Evolutionary conservation across 768 basidiomycete genomes (phyloP).

Genomic region (Rossbeevera mucosa): DNA sequence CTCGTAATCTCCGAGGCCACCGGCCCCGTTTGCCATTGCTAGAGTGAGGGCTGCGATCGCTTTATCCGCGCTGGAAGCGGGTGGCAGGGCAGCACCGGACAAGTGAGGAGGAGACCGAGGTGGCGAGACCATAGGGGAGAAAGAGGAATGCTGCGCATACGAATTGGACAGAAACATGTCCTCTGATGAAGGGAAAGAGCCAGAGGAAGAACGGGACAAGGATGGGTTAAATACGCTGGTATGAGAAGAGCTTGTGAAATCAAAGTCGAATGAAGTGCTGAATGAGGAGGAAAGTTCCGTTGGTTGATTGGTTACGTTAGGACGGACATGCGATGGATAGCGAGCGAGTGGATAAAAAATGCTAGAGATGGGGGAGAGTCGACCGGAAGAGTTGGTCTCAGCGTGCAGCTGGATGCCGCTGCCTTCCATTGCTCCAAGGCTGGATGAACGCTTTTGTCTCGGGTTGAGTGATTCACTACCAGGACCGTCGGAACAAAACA

Average conservation of each 20-base stretch:
- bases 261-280: conserved; percentile 29
- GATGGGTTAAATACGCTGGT: conserved; percentile 24
- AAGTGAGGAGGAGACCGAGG: conserved; percentile 13
- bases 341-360: conserved; percentile 17
- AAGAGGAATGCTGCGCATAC: conserved; percentile 5
- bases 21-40: conserved; percentile 62
- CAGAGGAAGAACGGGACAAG: conserved; percentile 17
- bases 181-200: conserved; percentile 10
- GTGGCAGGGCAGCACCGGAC: conserved; percentile 7
- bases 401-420: conserved; percentile 18
- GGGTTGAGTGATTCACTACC: conserved; percentile 15
- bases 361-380: conserved; percentile 21
- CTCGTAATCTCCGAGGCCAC: conserved; percentile 53
- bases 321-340: conserved; percentile 10
- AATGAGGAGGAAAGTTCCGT: conserved; percentile 16
- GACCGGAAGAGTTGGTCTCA: conserved; percentile 12
- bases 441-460: conserved; percentile 41
- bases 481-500: conserved; percentile 42
- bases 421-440: conserved; percentile 43
- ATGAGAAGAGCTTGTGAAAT: conserved; percentile 21
- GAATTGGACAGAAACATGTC: conserved; percentile 7
- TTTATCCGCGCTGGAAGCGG: conserved; percentile 51
- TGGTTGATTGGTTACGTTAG: conserved; percentile 12
- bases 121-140: conserved; percentile 8
- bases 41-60: conserved; percentile 55